phyloP scores from a whole-genome alignment of 495 filamentous ascomycete species.

The Lepidopterella palustris region DNA sequence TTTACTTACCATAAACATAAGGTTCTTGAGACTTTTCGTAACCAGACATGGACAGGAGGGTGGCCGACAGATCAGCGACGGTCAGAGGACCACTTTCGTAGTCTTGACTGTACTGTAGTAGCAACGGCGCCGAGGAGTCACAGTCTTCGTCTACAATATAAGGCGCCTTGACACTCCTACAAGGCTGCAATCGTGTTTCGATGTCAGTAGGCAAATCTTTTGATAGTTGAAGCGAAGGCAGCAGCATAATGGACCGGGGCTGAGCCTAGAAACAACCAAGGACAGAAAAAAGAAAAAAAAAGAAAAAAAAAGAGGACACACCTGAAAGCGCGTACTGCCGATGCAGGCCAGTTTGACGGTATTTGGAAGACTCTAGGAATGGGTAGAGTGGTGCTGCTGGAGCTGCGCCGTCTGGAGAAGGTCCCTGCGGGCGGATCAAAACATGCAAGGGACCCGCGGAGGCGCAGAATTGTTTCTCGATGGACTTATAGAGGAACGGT shows the following conservation, averaged over 20 bases:
- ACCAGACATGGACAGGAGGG: conserved; percentile 49
- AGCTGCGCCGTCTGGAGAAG: conserved; percentile 6
- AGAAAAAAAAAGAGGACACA: conserved; percentile 19
- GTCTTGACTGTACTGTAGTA: conserved; percentile 27
- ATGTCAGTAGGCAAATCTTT: conserved; percentile 26
- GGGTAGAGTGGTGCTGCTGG: conserved; percentile 9
- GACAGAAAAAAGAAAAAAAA: conserved; percentile 4
- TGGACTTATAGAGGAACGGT: conserved; percentile 7
- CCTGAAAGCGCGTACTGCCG: conserved; percentile 26
- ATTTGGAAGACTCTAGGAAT: conserved; percentile 13
- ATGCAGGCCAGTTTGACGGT: conserved; percentile 34
- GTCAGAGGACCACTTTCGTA: conserved; percentile 26
- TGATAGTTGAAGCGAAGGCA: conserved; percentile 22
- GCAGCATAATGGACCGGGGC: conserved; percentile 22
- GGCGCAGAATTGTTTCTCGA: conserved; percentile 10
- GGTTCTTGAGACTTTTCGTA: conserved; percentile 46
- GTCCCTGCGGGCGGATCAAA: conserved; percentile 7
- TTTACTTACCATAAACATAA: conserved; percentile 44
- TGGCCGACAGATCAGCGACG: conserved; percentile 25
- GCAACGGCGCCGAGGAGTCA: conserved; percentile 14
- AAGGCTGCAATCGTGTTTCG: conserved; percentile 17
- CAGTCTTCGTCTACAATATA: conserved; percentile 22
- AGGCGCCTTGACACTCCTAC: conserved; percentile 21
- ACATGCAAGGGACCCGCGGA: conserved; percentile 22
- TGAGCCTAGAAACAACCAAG: conserved; percentile 11